Evolutionary conservation across 2,329 filamentous ascomycete genomes (phyloP).

Genomic region (Diaporthe sp.): DNA sequence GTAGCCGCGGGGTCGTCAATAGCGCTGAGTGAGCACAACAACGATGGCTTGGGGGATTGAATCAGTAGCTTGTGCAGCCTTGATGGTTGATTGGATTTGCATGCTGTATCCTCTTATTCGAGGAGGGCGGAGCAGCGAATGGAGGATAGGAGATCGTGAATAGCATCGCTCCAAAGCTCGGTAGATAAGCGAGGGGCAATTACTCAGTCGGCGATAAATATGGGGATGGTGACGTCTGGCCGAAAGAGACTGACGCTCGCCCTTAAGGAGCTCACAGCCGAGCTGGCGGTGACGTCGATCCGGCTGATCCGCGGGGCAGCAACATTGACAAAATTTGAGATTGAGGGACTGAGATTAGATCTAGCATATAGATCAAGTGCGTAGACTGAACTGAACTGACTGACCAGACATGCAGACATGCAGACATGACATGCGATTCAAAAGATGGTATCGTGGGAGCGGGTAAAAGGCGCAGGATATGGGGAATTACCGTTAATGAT

Average conservation of each 20-base stretch:
- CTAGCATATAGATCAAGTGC: too few relatives aligned
- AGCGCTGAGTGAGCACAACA: conserved; percentile 1
- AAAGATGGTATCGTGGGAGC: conserved; percentile 5
- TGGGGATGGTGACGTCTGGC: conserved; percentile 19
- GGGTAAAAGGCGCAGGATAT: conserved; percentile 5
- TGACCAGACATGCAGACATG: too few relatives aligned
- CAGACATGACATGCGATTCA: background rate
- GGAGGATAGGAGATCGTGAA: background rate
- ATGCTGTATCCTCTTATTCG: background rate
- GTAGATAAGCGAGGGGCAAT: conserved; percentile 21
- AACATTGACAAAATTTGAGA: background rate
- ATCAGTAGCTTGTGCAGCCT: background rate
- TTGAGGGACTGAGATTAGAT: too few relatives aligned
- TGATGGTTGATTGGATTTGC: background rate
- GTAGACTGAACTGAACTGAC: background rate
- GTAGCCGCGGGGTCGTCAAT: background rate
- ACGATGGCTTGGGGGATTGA: background rate
- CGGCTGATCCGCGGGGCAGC: conserved; percentile 26
- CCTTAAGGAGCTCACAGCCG: background rate
- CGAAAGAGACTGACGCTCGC: conserved; percentile 4
- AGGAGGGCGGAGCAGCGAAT: too few relatives aligned
- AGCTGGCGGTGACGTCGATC: conserved; percentile 28
- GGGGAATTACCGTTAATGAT: conserved; percentile 6
- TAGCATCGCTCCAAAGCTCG: conserved; percentile 22
- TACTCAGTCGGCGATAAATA: conserved; percentile 13